These are phyloP conservation scores for Carex myosuroides DNA, from an alignment of 176 grass and related monocot species.

Conservation along the genomic window DNA sequence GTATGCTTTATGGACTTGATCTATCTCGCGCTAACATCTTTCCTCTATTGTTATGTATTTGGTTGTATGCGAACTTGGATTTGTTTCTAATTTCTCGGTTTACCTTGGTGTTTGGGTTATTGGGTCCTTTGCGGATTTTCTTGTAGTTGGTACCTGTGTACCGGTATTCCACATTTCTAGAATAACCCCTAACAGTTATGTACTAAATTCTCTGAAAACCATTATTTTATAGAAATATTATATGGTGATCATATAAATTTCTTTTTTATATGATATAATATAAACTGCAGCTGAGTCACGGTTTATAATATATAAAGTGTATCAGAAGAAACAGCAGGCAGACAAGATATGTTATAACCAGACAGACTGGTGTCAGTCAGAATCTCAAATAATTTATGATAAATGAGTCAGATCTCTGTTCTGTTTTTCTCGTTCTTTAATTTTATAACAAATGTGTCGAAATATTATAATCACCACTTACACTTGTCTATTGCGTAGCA, in stretches of 20 bases:
- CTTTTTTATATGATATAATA: neutral
- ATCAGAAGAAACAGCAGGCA: neutral
- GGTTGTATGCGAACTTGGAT: too few species aligned
- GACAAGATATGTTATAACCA: neutral
- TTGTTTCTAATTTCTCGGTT: too few species aligned
- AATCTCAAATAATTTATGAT: neutral
- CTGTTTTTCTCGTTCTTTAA: neutral
- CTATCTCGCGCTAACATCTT: too few species aligned
- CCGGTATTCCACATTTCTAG: too few species aligned
- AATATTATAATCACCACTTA: neutral
- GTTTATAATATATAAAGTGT: neutral
- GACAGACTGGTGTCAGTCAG: neutral
- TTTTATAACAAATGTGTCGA: neutral
- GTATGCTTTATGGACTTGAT: too few species aligned
- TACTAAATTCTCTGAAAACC: neutral
- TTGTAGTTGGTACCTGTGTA: too few species aligned
- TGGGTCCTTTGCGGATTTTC: too few species aligned
- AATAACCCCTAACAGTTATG: neutral
- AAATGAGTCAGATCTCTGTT: neutral
- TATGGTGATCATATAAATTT: neutral
- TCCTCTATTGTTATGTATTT: too few species aligned
- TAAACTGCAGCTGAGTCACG: neutral
- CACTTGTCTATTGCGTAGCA: neutral
- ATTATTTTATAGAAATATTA: neutral
- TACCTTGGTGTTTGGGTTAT: too few species aligned